Base-by-base conservation (phyloP, 139 green algal genomes). In the Penium margaritaceum region DNA sequence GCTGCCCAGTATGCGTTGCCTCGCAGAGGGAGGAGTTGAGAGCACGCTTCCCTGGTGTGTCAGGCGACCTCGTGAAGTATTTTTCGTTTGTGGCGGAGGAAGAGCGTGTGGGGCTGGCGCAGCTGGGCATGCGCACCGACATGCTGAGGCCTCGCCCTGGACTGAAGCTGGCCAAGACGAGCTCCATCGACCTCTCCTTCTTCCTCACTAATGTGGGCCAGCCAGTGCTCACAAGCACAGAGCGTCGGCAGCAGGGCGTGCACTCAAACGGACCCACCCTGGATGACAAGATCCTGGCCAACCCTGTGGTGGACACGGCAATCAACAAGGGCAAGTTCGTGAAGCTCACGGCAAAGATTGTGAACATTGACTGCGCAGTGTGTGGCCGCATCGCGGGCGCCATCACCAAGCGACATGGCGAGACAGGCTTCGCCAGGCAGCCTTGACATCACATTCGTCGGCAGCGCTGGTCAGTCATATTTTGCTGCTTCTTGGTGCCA, bases 1-100 rank as follows among this genome's bases (percentile, higher is more conserved):
- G 98, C 88, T 99, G 94, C 89, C 94, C 94, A 36, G 94, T 99
- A 27, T 94, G 94, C 32, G 94, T 99, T 32, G 94, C 94, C 1
- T 87, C 74, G 19, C 94, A 80, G 75, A 84, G 94, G 7, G 94
- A 99, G 87, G 94, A 99, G 87, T 86, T 99, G 79, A 81, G 94
- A 17, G 90, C 90, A 1, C 85, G 94, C 58, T 99, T 99, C 91
- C 94, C 94, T 6, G 94, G 94, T 44, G 83, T 87, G 0, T 89
- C 91, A 24, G 88, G 75, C 7, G 91, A 97, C 82, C 78, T 97
- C 46, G 93, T 98, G 67, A 96, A 97, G 87, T 99, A 90, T 88
- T 98, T 99, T 87, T 81, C 91, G 72, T 97, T 95, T 72, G 75
- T 83, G n/a, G 81, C 74, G 4, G 60, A 86, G 73, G 81, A 86